Evolutionary conservation across 83 land plant genomes (phyloP), one percentile per base, ranked within the genome.

Genomic region (Thuja plicata): DNA sequence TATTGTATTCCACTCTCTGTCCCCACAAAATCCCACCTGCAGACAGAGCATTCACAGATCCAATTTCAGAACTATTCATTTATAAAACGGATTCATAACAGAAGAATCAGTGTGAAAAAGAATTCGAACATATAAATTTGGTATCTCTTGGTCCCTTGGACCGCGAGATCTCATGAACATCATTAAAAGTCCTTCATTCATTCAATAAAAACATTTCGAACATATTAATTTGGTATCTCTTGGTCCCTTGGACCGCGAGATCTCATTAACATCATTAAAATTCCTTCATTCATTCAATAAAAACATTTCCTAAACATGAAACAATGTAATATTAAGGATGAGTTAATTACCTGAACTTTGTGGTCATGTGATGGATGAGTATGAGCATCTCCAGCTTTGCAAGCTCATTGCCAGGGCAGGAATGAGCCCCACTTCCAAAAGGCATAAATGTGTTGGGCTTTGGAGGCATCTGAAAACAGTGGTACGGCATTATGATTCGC

Each of bases 321-420:
- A 37, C 19, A 32, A 15, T 13, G 45, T 16, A 76, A 2, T 37
- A 15, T 78, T 41, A 12, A 16, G 24, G 19, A 15, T 2, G 43
- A 17, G 17, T 9, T 6, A 1, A 79, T 6, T 50, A 95, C 97
- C 94, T 92, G 88, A 85, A 95, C 50, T 92, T 92, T 70, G 96
- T 95, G 8, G 91, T 84, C 13, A 95, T 90, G 73, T 95, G 96
- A 83, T 95, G 97, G 46, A 94, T 76, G 34, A 95, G 89, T 82
- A 95, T 89, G 32, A 95, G 89, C 57, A 93, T 92, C 87, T 94
- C 95, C 41, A 94, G 89, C 91, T 95, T 95, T 89, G 96, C 96
- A 24, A 95, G 94, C 76, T 95, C 95, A 48, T 90, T 94, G 32
- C 96, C 96, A 27, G 96, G 96, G 87, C 96, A 95, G 12, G 95